Evolutionary conservation across 768 basidiomycete species (phyloP).

Genomic region (Bullera alba): DNA sequence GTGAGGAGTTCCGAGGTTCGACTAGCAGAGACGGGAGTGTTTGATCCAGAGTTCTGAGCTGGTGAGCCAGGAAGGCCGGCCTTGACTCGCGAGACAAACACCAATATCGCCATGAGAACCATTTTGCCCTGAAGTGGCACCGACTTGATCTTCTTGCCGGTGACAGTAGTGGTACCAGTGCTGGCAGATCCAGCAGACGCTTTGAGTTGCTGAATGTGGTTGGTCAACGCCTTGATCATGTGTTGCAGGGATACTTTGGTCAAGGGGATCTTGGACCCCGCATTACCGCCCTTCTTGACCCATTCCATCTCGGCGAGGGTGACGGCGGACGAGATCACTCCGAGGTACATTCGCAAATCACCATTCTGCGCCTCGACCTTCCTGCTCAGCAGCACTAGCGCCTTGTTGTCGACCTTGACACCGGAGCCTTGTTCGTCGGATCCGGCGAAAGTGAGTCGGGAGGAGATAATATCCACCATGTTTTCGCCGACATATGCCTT

Average conservation of each 20-base stretch:
- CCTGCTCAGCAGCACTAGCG: slow-evolving; percentile 41
- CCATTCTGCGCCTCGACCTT: slow-evolving; percentile 47
- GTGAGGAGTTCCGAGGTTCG: slow-evolving; percentile 9
- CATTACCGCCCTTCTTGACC: slow-evolving; percentile 28
- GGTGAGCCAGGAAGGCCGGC: slow-evolving; percentile 28
- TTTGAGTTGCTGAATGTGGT: slow-evolving; percentile 38
- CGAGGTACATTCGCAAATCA: slow-evolving; percentile 45
- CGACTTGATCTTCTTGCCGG: slow-evolving; percentile 37
- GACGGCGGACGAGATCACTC: slow-evolving; percentile 37
- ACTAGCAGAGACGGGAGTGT: slow-evolving; percentile 12
- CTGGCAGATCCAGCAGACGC: slow-evolving; percentile 31
- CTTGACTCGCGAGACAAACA: slow-evolving; percentile 24
- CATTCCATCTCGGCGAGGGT: slow-evolving; percentile 43
- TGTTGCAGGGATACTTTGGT: slow-evolving; percentile 40
- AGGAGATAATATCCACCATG: slow-evolving; percentile 40
- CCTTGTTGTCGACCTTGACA: slow-evolving; percentile 42
- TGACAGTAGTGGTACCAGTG: slow-evolving; percentile 6
- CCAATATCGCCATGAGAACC: slow-evolving; percentile 41
- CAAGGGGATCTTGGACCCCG: slow-evolving; percentile 9
- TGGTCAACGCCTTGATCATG: slow-evolving; percentile 42
- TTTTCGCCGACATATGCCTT: slow-evolving; percentile 41
- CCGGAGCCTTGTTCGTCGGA: slow-evolving; percentile 4
- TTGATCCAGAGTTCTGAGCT: background rate
- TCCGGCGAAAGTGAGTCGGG: slow-evolving; percentile 28
- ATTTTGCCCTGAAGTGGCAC: slow-evolving; percentile 46